Conservation (phyloP, 345 rosid species). For the Bruguiera parviflora region DNA sequence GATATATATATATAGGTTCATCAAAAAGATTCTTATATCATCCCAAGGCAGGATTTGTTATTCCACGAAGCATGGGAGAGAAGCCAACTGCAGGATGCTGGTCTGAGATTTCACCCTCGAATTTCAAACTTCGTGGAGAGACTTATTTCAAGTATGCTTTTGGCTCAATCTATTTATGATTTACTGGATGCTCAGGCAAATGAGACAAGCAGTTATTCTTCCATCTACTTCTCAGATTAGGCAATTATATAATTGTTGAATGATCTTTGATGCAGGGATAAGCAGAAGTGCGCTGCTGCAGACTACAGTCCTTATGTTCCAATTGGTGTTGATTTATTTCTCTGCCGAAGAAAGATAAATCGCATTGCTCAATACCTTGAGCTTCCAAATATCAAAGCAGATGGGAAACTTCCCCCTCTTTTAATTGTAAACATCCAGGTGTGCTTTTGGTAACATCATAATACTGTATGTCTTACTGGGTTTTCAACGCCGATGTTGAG, state of each 20-base stretch:
- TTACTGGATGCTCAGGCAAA: conserved; percentile 3
- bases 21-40: conserved; percentile 55
- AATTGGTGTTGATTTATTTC: conserved; percentile 75
- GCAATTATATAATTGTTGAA: conserved; percentile 5
- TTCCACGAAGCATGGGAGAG: conserved; percentile 47
- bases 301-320: conserved; percentile 59
- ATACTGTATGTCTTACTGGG: background rate
- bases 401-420: conserved; percentile 70
- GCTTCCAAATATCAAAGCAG: conserved; percentile 66
- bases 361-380: conserved; percentile 89
- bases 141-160: conserved; percentile 61
- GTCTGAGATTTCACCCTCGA: conserved; percentile 69
- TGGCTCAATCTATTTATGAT: conserved; percentile 2
- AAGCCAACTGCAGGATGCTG: conserved; percentile 51
- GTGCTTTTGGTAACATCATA: background rate
- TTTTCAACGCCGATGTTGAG: background rate
- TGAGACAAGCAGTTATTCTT: conserved; percentile 3
- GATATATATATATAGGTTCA: conserved; percentile 35
- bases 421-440: conserved; percentile 96
- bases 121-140: conserved; percentile 60
- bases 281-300: conserved; percentile 70
- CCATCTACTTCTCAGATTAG: background rate
- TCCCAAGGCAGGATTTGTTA: conserved; percentile 55
- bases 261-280: conserved; percentile 57
- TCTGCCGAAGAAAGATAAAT: conserved; percentile 72